Percentiles rank a stretch among this genome's conserved stretches.
Conservation (phyloP, 495 filamentous ascomycete genomes). For the Trichoderma erinaceum region DNA sequence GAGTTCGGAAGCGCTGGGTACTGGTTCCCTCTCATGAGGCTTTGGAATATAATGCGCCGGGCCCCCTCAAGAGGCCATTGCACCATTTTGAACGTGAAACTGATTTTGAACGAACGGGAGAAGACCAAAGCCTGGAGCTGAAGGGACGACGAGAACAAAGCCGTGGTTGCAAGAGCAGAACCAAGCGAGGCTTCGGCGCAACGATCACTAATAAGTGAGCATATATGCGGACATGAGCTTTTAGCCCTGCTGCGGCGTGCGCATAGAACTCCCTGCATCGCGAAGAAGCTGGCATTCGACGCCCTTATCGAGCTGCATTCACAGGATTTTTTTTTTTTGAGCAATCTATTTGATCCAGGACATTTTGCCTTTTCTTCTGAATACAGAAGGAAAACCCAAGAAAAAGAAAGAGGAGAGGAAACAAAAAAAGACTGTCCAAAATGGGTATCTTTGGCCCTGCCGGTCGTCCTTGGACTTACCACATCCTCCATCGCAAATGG, state of each 20-base stretch:
- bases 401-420: too few relatives aligned
- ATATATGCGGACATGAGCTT: conserved; percentile 5
- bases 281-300: neutral
- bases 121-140: neutral
- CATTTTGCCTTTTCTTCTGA: too few relatives aligned
- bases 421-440: neutral
- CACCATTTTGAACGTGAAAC: neutral
- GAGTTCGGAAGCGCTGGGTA: neutral
- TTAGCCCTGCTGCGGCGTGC: neutral
- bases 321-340: too few relatives aligned
- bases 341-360: too few relatives aligned
- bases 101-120: neutral
- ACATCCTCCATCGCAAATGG: conserved; percentile 52
- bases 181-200: neutral
- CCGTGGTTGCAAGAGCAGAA: neutral
- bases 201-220: neutral
- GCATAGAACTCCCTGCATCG: neutral
- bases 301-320: too few relatives aligned
- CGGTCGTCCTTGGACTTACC: conserved; percentile 27
- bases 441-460: neutral
- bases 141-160: neutral
- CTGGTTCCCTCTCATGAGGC: neutral
- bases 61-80: neutral
- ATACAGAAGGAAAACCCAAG: too few relatives aligned
- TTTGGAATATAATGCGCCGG: neutral